Conservation (phyloP, 2,329 filamentous ascomycete genomes). For the Coleophoma cylindrospora region DNA sequence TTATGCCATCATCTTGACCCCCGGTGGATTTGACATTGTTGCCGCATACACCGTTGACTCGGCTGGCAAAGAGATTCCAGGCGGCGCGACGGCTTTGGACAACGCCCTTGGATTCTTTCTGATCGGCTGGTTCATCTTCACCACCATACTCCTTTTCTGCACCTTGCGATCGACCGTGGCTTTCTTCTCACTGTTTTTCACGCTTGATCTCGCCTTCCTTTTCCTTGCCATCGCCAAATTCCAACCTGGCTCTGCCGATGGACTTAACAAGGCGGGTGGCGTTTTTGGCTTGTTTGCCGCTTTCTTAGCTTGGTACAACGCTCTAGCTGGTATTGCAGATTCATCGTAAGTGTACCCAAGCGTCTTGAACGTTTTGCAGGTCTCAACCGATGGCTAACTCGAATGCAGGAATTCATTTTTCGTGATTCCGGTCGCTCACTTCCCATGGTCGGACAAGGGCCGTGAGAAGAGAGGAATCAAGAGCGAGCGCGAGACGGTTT, state of each 20-base stretch:
- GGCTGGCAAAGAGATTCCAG: slow-evolving; percentile 14
- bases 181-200: slow-evolving; percentile 56
- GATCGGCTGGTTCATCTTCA: slow-evolving; percentile 61
- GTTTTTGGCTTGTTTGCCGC: slow-evolving; percentile 76
- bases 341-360: slow-evolving; percentile 42
- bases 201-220: slow-evolving; percentile 52
- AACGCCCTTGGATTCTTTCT: slow-evolving; percentile 53
- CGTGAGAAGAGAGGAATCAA: slow-evolving; percentile 50
- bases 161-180: slow-evolving; percentile 55
- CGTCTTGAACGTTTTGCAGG: no score
- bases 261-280: slow-evolving; percentile 66
- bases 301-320: slow-evolving; percentile 84
- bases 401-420: slow-evolving; percentile 73
- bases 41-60: slow-evolving; percentile 25
- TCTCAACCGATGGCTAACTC: no score
- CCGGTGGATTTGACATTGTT: slow-evolving; percentile 49
- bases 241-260: slow-evolving; percentile 18
- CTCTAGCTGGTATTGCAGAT: slow-evolving; percentile 76
- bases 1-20: slow-evolving; percentile 51
- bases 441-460: slow-evolving; percentile 86
- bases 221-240: slow-evolving; percentile 42
- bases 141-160: slow-evolving; percentile 48
- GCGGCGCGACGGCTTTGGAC: slow-evolving; percentile 33
- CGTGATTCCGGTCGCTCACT: slow-evolving; percentile 85
- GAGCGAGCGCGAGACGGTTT: slow-evolving; percentile 32